Base-by-base conservation (phyloP, 768 basidiomycete genomes). In the Mrakia blollopis region DNA sequence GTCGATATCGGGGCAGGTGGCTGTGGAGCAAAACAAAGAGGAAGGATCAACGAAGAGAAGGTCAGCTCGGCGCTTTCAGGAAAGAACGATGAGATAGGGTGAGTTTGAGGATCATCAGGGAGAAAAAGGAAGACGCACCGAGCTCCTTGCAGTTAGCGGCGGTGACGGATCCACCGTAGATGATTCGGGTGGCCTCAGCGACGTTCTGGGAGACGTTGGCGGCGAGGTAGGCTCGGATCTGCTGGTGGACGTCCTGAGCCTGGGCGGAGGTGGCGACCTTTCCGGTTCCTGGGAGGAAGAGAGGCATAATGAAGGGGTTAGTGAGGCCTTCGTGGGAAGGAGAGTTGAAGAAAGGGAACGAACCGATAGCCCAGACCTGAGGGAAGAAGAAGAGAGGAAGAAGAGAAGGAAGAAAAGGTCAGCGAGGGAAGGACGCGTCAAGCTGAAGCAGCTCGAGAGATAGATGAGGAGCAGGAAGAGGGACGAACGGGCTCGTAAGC, bases 201-300 rank as follows among this genome's bases (percentile, higher is more conserved):
- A 93, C 91, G 28, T 85, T 85, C 44, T 86, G 80, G 10, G 91
- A 91, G 61, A 98, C 88, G 9, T 86, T 85, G 78, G 84, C 86
- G 62, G 86, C 82, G 80, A 98, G 86, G 86, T 89, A 97, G 16
- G 85, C 81, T 80, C 97, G 92, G 81, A 95, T 90, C 78, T 91
- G 89, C 54, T 87, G 88, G 82, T 99, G 97, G 3, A 92, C 89
- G 60, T 94, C 91, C 85, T 98, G 96, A 1, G 97, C 97, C 86
- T 84, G 84, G n/a, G 86, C 87, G 0, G 92, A 86, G 44, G 92
- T 92, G 63, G 96, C 96, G 72, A 97, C 95, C 84, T 92, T 96
- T 79, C 96, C 96, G 18, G 96, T 98, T 67, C 97, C 97, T 83
- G 98, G 98, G 47, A 97, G 96, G 96, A 98, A 57, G 57, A 28